Evolutionary conservation across 2,329 filamentous ascomycete genomes (phyloP), one percentile per base, ranked within the genome.

Genomic region (Fusarium sp.): DNA sequence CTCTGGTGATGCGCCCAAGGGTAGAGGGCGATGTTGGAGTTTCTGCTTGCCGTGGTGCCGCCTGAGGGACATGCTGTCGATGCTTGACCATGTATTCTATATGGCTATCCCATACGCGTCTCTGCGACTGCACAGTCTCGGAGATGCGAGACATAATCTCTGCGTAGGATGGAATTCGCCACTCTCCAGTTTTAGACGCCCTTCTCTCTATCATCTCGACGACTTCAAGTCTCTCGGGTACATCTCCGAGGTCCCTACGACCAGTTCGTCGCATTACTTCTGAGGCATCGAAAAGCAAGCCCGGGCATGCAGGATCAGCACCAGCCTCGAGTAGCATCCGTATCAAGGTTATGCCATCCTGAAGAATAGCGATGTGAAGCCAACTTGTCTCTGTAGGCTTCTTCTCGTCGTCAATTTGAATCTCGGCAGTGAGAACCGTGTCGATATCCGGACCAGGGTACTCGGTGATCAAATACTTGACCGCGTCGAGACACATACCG

Each of bases 371-470:
- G 1, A 39, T 13, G 9, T 61, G 14, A 1, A 63, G 46, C 57
- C 52, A 61, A 7, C 33, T 61, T 0, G 58, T 62, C 17, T 46
- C 31, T 1, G 4, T 27, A 8, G 25, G 21, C 6, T 31, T 9
- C 0, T 2, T 6, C 25, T 27, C 25, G 25, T 3, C 33, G 17
- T 4, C 10, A 8, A 8, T 7, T 2, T 2, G 6, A 27, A 8
- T 7, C 0, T 25, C 21, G 8, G 47, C 17, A 1, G 23, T 3
- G 0, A 63, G n/a, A 3, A 62, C 39, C 2, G 19, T 6, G 4
- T 62, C 58, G 9, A 62, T 54, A 11, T 62, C 23, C 2, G 47
- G 42, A 4, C 58, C 53, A 0, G 58, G 58, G 2, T 62, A 62
- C 19, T 63, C 59, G 0, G 8, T 27, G 10, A 53, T 27, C 5